Percentiles rank a stretch among this genome's conserved stretches.
Evolutionary conservation across 306 rosid species (phyloP).

Genomic region (Vachellia pachyceras): DNA sequence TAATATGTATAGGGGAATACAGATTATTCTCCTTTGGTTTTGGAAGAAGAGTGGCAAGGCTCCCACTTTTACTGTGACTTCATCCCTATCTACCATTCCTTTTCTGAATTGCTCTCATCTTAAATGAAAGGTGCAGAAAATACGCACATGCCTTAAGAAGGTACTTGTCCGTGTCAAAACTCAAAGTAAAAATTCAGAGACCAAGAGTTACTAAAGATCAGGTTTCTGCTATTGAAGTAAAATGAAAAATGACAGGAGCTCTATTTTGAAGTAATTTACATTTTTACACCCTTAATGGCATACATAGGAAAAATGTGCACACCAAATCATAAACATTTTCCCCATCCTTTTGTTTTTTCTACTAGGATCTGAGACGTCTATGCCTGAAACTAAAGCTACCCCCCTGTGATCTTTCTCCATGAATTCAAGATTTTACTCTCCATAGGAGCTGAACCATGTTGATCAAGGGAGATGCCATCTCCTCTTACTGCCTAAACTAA

Average conservation of each 20-base stretch:
- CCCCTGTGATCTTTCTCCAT: background rate
- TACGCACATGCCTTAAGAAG: background rate
- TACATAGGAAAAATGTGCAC: background rate
- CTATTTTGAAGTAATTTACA: background rate
- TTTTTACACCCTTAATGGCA: background rate
- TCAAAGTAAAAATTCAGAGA: background rate
- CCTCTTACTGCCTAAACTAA: background rate
- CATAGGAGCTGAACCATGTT: background rate
- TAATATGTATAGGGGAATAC: background rate
- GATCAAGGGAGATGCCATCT: background rate
- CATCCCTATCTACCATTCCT: background rate
- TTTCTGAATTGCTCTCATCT: slow-evolving; percentile 26
- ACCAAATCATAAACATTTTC: background rate
- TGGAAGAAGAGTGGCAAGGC: background rate
- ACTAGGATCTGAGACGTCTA: too few species aligned
- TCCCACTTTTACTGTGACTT: background rate
- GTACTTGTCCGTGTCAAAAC: background rate
- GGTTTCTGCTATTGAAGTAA: slow-evolving; percentile 12
- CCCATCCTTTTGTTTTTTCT: background rate
- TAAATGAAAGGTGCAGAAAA: background rate
- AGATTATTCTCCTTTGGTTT: slow-evolving; percentile 14
- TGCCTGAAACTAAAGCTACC: background rate
- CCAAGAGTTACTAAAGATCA: background rate
- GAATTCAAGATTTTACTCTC: background rate
- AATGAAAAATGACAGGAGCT: background rate